These are phyloP conservation scores for Podaxis sp. DNA, from an alignment of 768 basidiomycete species.

Conservation along the genomic window DNA sequence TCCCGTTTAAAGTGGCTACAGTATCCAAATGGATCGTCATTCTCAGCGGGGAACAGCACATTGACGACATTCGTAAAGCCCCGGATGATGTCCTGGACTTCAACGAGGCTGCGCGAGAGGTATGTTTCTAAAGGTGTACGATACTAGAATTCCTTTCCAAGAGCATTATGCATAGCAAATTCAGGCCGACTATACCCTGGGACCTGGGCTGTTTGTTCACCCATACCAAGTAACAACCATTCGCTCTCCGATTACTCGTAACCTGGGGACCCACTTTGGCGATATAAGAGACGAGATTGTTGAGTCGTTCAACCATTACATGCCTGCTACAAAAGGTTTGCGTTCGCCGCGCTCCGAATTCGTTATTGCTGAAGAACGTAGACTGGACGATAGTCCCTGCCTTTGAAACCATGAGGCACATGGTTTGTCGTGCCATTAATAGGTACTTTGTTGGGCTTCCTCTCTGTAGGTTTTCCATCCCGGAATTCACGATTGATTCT, in stretches of 20 bases:
- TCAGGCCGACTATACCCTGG: constrained; percentile 21
- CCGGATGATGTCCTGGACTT: constrained; percentile 26
- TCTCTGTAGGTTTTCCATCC: constrained; percentile 6
- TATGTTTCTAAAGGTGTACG: constrained; percentile 5
- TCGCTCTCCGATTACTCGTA: constrained; percentile 28
- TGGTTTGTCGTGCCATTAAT: constrained; percentile 41
- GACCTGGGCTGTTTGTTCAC: constrained; percentile 22
- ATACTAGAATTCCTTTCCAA: too few relatives aligned
- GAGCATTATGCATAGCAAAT: too few relatives aligned
- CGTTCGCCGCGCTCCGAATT: too few relatives aligned
- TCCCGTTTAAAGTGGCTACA: constrained; percentile 23
- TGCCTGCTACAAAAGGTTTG: neutral
- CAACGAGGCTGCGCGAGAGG: neutral
- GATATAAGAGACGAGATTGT: constrained; percentile 44
- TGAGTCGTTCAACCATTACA: constrained; percentile 32
- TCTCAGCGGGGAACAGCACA: constrained; percentile 24
- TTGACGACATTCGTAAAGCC: constrained; percentile 33
- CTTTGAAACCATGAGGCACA: constrained; percentile 23
- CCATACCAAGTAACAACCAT: constrained; percentile 31
- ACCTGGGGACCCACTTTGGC: constrained; percentile 27
- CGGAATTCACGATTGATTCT: neutral
- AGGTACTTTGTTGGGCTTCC: constrained; percentile 32
- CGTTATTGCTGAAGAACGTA: constrained; percentile 12
- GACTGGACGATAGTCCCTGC: constrained; percentile 37
- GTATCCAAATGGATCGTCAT: constrained; percentile 31